These are phyloP conservation scores for Medicago lupulina DNA, from an alignment of 306 rosid genomes.

Conservation along the genomic window DNA sequence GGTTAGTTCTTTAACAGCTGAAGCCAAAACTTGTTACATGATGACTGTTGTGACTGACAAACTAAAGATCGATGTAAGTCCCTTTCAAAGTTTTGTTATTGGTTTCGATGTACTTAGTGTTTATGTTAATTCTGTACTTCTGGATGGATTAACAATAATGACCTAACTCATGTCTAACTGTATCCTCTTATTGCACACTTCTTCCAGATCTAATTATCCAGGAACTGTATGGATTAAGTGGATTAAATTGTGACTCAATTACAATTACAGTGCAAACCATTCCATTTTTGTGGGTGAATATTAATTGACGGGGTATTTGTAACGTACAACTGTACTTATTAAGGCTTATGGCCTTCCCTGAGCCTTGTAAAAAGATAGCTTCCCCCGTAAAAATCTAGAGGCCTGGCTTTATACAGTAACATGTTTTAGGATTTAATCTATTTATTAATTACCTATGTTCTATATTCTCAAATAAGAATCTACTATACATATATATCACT, in stretches of 20 bases:
- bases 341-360: neutral
- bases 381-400: neutral
- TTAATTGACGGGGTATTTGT: neutral
- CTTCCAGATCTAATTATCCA: neutral
- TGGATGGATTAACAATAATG: conserved; percentile 23
- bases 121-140: conserved; percentile 18
- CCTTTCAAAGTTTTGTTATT: conserved; percentile 1
- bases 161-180: neutral
- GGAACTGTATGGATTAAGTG: neutral
- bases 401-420: neutral
- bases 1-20: conserved; percentile 63
- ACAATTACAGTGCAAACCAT: neutral
- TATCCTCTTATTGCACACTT: neutral
- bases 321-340: neutral
- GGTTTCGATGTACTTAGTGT: neutral
- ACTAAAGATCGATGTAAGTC: conserved; percentile 46
- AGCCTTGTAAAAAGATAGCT: neutral
- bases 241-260: neutral
- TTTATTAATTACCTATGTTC: neutral
- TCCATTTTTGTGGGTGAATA: neutral
- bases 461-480: neutral
- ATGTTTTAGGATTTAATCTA: neutral
- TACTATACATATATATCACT: neutral
- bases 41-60: conserved; percentile 60
- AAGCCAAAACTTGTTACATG: conserved; percentile 62